Base-by-base conservation (phyloP, 345 rosid species). In the Durio zibethinus region DNA sequence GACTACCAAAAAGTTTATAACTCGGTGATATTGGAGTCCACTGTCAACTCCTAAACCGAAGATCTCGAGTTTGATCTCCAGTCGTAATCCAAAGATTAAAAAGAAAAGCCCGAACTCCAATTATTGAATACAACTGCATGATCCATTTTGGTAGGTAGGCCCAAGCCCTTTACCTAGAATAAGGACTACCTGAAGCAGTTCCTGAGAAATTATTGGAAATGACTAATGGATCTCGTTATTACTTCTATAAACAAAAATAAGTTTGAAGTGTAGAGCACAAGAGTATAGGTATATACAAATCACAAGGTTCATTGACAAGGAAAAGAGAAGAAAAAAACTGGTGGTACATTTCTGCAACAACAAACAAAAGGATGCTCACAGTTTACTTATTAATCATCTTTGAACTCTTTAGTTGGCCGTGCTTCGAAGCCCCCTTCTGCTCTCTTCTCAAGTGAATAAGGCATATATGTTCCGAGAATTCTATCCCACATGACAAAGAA, bases 391-490 rank as follows among this genome's bases (percentile, higher is more conserved):
- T 84, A 90, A 64, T 74, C 71, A 6, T 85, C 90, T 71, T 89
- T 91, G 68, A 38, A 79, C 20, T 84, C 94, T 85, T 82, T 89
- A 3, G 84, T 76, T 0, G 93, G 89, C 8, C 84, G 85, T 0
- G 93, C 91, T 86, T 92, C 95, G n/a, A 92, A 83, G 10, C 97
- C 95, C 4, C 97, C 97, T 7, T 82, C 93, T 76, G 63, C 83
- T 75, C 90, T 87, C 83, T 85, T 88, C 89, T 89, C 92, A 27
- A 92, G 90, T 0, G 91, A 77, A 76, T 90, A 92, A 7, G 97
- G 93, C 97, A 92, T 92, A 47, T 92, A 87, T 20, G 97, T 92
- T 57, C 97, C 93, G 0, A 92, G 89, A 79, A 92, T 88, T 85
- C 85, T 80, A 78, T 92, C 97, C 97, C 97, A 92, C 83, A 85